phyloP scores from a whole-genome alignment of 164 flowering plant species.

The Cinnamomum micranthum region DNA sequence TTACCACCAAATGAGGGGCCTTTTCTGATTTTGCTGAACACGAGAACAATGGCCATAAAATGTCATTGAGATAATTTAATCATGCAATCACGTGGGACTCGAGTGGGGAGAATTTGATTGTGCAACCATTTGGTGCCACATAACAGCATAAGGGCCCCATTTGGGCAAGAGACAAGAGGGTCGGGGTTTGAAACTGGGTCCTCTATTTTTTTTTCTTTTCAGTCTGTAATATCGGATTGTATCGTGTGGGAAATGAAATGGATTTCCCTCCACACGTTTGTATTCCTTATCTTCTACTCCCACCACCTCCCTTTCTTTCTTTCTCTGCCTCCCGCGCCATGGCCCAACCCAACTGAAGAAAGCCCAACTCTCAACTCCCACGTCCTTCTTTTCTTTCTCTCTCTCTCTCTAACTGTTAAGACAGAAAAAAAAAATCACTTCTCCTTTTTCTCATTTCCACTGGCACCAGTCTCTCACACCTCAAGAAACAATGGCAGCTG shows the following conservation, averaged over 20 bases:
- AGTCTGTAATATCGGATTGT: no score
- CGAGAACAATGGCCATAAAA: no score
- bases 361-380: neutral
- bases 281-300: constrained; percentile 10
- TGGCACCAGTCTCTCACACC: neutral
- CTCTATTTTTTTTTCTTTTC: no score
- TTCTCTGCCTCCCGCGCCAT: neutral
- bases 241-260: neutral
- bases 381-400: neutral
- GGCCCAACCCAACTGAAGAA: neutral
- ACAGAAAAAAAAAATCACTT: neutral
- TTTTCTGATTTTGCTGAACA: no score
- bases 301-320: neutral
- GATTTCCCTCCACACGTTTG: constrained; percentile 20
- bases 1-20: no score
- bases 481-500: constrained; percentile 18
- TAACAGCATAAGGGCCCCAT: no score
- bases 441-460: neutral
- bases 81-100: no score
- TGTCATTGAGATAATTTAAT: no score
- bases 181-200: no score
- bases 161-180: no score
- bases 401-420: neutral
- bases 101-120: no score
- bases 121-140: no score